A percentile compares a stretch with the other conserved stretches of the same genome.
Evolutionary conservation across 2,329 filamentous ascomycete species (phyloP).

Genomic region (Trichophyton mentagrophytes): DNA sequence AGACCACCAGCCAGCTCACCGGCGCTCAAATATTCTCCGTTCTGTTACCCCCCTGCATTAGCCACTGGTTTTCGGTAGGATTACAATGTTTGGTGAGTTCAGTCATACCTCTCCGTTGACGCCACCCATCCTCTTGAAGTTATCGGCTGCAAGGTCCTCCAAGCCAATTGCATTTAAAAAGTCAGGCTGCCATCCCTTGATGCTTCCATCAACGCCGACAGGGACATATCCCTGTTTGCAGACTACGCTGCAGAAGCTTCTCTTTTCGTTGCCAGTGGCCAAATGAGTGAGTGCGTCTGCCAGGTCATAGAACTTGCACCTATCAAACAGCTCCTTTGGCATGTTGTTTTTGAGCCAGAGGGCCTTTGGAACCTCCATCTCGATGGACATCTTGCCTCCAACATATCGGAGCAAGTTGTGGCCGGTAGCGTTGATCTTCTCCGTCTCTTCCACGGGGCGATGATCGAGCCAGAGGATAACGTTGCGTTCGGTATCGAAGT

Average conservation of each 20-base stretch:
- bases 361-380: slow-evolving; percentile 99
- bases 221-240: slow-evolving; percentile 97
- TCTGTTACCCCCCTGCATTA: slow-evolving; percentile 42
- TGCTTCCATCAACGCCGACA: slow-evolving; percentile 91
- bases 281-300: slow-evolving; percentile 87
- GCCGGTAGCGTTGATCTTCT: slow-evolving; percentile 80
- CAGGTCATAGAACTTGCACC: slow-evolving; percentile 95
- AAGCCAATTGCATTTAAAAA: slow-evolving; percentile 81
- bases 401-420: slow-evolving; percentile 94
- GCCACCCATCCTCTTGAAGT: slow-evolving; percentile 87
- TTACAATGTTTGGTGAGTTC: slow-evolving; percentile 19
- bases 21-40: slow-evolving; percentile 78
- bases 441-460: slow-evolving; percentile 76
- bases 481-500: slow-evolving; percentile 83
- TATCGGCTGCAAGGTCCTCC: slow-evolving; percentile 67
- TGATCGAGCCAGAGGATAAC: slow-evolving; percentile 97
- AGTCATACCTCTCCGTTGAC: slow-evolving; percentile 83
- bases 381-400: slow-evolving; percentile 94
- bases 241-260: slow-evolving; percentile 90
- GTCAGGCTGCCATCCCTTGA: slow-evolving; percentile 96
- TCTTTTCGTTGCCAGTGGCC: slow-evolving; percentile 79
- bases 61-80: not conserved
- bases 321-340: slow-evolving; percentile 76
- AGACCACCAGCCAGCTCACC: slow-evolving; percentile 80
- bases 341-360: slow-evolving; percentile 98